phyloP scores from a whole-genome alignment of 2,329 filamentous ascomycete species.

The Arthrobotrys conoides region DNA sequence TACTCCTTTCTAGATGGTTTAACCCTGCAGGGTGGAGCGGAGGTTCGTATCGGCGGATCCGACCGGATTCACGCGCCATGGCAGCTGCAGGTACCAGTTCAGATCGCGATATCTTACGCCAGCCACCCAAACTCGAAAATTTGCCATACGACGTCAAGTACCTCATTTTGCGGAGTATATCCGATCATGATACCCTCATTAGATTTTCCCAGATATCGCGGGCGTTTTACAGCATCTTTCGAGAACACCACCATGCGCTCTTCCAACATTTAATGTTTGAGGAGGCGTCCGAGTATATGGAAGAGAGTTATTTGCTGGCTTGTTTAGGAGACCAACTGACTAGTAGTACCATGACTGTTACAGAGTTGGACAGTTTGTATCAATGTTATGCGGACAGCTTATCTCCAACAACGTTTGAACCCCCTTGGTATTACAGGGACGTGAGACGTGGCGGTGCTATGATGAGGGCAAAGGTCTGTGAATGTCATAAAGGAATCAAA shows the following conservation, averaged over 20 bases:
- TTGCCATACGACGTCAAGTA: conserved; percentile 31
- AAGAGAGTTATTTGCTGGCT: conserved; percentile 28
- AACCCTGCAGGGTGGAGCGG: too few species aligned
- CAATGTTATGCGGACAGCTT: conserved; percentile 14
- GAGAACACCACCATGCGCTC: conserved; percentile 1
- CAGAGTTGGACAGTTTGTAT: conserved; percentile 19
- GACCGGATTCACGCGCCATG: too few species aligned
- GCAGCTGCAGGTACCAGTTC: too few species aligned
- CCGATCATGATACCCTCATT: conserved; percentile 17
- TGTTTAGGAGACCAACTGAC: conserved; percentile 7
- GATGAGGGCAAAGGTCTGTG: neutral
- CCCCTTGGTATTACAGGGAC: conserved; percentile 30
- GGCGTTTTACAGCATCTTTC: conserved; percentile 30
- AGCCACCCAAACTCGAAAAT: neutral
- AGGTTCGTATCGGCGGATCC: too few species aligned
- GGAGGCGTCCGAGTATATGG: conserved; percentile 20
- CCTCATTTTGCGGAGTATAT: conserved; percentile 22
- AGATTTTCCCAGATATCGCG: conserved; percentile 1
- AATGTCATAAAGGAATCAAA: conserved; percentile 17
- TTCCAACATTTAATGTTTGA: conserved; percentile 27
- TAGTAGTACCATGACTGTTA: neutral
- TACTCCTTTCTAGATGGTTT: too few species aligned
- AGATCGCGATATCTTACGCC: neutral
- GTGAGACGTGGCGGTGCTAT: neutral
- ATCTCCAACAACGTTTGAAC: neutral